Percentiles rank a stretch among this genome's conserved stretches.
phyloP scores from a whole-genome alignment of 257 asterid species.

The Cruciata laevipes region DNA sequence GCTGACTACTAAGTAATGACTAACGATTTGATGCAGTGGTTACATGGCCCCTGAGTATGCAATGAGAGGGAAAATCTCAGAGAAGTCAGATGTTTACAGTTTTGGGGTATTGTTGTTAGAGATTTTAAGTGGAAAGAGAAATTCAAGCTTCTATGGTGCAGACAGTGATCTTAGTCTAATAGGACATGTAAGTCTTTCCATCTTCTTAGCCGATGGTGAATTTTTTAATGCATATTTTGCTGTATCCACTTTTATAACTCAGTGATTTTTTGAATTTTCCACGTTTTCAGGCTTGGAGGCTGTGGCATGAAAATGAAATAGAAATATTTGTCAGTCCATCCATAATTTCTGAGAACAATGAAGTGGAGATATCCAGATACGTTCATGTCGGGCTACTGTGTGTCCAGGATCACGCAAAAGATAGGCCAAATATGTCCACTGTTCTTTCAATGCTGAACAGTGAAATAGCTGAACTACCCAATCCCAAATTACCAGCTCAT shows the following conservation, averaged over 20 bases:
- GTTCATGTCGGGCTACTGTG: slow-evolving; percentile 58
- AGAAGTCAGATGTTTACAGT: slow-evolving; percentile 58
- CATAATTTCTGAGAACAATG: neutral
- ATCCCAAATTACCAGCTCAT: slow-evolving; percentile 7
- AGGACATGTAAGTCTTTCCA: slow-evolving; percentile 3
- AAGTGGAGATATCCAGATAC: slow-evolving; percentile 11
- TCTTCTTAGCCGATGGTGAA: neutral
- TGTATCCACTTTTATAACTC: neutral
- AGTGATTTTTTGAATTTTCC: neutral
- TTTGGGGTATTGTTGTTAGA: slow-evolving; percentile 51
- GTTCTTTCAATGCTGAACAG: slow-evolving; percentile 43
- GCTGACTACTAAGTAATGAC: neutral
- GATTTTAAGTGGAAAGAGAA: slow-evolving; percentile 51
- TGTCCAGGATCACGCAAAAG: slow-evolving; percentile 47
- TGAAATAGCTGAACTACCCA: slow-evolving; percentile 2
- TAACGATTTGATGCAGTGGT: slow-evolving; percentile 4
- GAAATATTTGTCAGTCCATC: neutral
- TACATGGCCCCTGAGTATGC: slow-evolving; percentile 60
- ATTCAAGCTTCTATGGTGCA: slow-evolving; percentile 10
- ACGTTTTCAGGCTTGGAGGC: slow-evolving; percentile 5
- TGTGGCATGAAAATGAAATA: neutral
- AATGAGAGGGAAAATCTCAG: slow-evolving; percentile 55
- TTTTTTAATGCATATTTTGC: too few species aligned
- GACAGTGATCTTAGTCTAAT: neutral
- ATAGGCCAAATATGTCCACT: slow-evolving; percentile 42